Base-by-base conservation (phyloP, 2,329 filamentous ascomycete species). In the Penicillium paneum region DNA sequence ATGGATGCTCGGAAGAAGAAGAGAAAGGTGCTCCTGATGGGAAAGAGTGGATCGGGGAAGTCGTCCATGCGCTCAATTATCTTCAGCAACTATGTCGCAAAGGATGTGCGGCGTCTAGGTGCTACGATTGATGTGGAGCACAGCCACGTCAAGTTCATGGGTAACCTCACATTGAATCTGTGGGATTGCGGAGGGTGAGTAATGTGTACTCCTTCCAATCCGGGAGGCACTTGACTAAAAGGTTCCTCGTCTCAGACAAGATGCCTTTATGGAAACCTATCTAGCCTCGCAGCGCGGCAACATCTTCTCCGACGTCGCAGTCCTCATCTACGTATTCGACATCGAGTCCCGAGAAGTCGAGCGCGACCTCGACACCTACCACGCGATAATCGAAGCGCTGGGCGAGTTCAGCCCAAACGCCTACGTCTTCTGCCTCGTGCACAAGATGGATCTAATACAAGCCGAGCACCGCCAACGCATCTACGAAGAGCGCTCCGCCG, bases 11-110 rank as follows among this genome's bases (percentile, higher is more conserved):
- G 76, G 36, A 78, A 78, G 66, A 90, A 91, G 80, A 92, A 92
- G 81, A 90, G 90, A 78, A 92, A 92, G 81, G 89, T 92, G 48
- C 79, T 92, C 46, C 79, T 92, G 58, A 92, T 92, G 94, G 94
- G 94, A 65, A 97, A 97, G 79, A 96, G 90, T 59, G 94, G 94
- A 51, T 96, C 93, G 0, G 94, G 94, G 52, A 99, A 99, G 77
- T 97, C 92, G 39, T 97, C 91, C 53, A 99, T 99, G 94, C 85
- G 94, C 61, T 94, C 89, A 69, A 97, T 99, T 70, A 97, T 99
- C 72, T 99, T 99, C 77, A 96, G 90, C 79, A 97, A 97, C 76
- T 97, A 97, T 73, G 92, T 97, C 62, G 94, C 94, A 53, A 91
- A 95, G 70, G 94, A 99, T 74, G 96, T 96, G 7, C 83, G 94